phyloP scores from a whole-genome alignment of 2,329 filamentous ascomycete species.

The Trichophyton verrucosum region DNA sequence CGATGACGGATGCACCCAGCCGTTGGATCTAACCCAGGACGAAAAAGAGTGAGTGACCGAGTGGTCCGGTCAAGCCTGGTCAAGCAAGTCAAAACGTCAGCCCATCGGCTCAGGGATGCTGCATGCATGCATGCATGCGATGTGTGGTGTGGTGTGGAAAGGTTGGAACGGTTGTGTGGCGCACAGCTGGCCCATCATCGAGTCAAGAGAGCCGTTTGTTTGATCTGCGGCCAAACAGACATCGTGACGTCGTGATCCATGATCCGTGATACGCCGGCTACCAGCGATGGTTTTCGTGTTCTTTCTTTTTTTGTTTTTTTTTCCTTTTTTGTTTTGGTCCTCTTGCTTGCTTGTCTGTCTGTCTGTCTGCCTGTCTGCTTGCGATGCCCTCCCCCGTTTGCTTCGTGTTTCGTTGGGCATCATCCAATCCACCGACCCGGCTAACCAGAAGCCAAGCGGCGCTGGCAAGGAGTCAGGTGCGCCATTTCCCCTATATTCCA shows the following conservation, averaged over 20 bases:
- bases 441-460: background rate
- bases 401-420: background rate
- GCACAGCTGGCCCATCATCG: background rate
- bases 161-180: background rate
- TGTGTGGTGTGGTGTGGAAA: background rate
- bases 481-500: background rate
- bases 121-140: too few relatives aligned
- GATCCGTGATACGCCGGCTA: constrained; percentile 2
- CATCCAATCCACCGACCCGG: background rate
- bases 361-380: too few relatives aligned
- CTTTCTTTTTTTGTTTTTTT: too few relatives aligned
- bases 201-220: background rate
- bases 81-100: background rate
- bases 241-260: background rate
- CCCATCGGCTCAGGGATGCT: background rate
- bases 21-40: background rate
- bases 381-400: background rate
- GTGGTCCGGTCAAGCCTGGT: too few relatives aligned
- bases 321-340: background rate
- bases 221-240: background rate
- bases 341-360: background rate
- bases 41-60: background rate
- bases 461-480: background rate
- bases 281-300: background rate
- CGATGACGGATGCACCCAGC: background rate